Evolutionary conservation across 257 asterid species (phyloP).

Genomic region (Rauvolfia tetraphylla): DNA sequence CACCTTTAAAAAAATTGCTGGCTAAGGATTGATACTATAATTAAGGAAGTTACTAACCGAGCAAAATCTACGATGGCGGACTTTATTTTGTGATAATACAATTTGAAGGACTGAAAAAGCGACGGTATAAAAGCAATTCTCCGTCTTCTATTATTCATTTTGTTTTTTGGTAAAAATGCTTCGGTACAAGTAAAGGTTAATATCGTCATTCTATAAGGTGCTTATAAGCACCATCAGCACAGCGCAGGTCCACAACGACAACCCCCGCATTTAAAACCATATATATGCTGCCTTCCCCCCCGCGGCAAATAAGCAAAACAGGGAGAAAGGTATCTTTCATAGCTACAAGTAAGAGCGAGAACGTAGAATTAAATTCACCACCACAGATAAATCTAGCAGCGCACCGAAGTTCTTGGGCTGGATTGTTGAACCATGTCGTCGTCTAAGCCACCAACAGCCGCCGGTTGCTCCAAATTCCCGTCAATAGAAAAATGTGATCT

Average conservation of each 20-base stretch:
- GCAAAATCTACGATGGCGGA: neutral
- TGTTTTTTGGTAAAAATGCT: neutral
- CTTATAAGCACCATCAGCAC: neutral
- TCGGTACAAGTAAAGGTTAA: conserved; percentile 5
- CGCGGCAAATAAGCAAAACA: neutral
- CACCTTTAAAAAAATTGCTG: neutral
- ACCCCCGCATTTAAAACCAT: conserved; percentile 46
- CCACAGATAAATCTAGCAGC: conserved; percentile 1
- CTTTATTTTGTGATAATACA: neutral
- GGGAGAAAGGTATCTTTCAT: neutral
- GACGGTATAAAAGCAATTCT: neutral
- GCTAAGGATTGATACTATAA: neutral
- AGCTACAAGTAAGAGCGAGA: neutral
- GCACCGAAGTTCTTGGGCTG: neutral
- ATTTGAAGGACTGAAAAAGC: neutral
- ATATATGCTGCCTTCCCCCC: conserved; percentile 40
- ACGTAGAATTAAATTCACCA: conserved; percentile 17
- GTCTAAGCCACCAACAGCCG: conserved; percentile 33
- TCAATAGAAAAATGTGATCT: conserved; percentile 69
- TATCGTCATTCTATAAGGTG: conserved; percentile 22
- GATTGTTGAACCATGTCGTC: conserved; percentile 15
- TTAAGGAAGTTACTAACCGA: neutral
- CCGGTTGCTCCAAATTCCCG: conserved; percentile 42
- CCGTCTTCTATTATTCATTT: neutral
- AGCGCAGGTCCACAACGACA: too few species aligned